These are phyloP conservation scores for Spergularia azorica DNA, from an alignment of 179 eudicot genomes.

Conservation along the genomic window DNA sequence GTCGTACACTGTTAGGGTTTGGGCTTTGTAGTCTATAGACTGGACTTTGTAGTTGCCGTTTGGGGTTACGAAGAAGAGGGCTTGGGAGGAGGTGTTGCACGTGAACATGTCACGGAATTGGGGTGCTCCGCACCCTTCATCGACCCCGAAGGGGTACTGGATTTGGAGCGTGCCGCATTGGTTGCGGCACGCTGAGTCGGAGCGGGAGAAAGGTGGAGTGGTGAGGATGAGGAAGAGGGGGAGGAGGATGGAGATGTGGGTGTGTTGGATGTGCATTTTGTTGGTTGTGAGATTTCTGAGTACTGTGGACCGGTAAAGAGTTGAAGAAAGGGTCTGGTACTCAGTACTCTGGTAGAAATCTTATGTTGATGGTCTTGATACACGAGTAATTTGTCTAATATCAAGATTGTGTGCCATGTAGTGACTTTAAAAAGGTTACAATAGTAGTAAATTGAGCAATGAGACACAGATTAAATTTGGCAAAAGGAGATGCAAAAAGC, in stretches of 20 bases:
- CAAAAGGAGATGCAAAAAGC: too few relatives aligned
- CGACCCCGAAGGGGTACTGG: slow-evolving; percentile 81
- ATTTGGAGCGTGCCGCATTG: slow-evolving; percentile 64
- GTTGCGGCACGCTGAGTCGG: slow-evolving; percentile 45
- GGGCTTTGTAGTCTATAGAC: slow-evolving; percentile 61
- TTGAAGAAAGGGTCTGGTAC: too few relatives aligned
- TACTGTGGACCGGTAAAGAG: neutral
- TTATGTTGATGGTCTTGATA: too few relatives aligned
- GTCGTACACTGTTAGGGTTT: slow-evolving; percentile 62
- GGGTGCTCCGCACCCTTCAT: slow-evolving; percentile 89
- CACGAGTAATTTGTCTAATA: too few relatives aligned
- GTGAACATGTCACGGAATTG: slow-evolving; percentile 71
- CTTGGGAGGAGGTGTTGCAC: slow-evolving; percentile 50
- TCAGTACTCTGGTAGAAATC: too few relatives aligned
- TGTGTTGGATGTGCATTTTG: slow-evolving; percentile 24
- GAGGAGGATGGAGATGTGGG: slow-evolving; percentile 20
- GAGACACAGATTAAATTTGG: too few relatives aligned
- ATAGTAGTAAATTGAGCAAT: too few relatives aligned
- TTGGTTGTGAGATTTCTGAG: neutral
- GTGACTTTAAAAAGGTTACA: too few relatives aligned
- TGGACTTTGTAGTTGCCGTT: slow-evolving; percentile 89
- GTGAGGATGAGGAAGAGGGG: slow-evolving; percentile 21
- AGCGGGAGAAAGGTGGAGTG: neutral
- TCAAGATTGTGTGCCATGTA: too few relatives aligned
- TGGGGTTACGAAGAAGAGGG: slow-evolving; percentile 72